A percentile compares a stretch with the other conserved stretches of the same genome.
phyloP scores from a whole-genome alignment of 1,284 basidiomycete species.

The Boletus smithii region DNA sequence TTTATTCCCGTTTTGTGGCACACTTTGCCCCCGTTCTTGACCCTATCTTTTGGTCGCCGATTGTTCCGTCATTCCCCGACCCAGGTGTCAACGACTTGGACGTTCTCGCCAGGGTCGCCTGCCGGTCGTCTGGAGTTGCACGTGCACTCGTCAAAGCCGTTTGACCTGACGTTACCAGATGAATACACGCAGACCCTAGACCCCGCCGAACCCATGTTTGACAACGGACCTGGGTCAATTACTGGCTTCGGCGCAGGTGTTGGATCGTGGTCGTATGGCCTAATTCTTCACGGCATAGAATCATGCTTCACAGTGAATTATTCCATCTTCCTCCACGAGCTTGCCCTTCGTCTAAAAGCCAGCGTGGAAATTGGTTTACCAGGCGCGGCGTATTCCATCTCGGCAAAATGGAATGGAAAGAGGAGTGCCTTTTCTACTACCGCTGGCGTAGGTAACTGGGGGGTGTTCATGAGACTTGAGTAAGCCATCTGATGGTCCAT shows the following conservation, averaged over 20 bases:
- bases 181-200: constrained; percentile 21
- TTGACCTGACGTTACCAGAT: constrained; percentile 30
- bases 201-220: constrained; percentile 21
- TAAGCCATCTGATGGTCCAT: constrained; percentile 15
- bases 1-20: constrained; percentile 30
- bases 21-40: constrained; percentile 30
- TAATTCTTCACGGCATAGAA: constrained; percentile 29
- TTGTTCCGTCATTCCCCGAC: constrained; percentile 33
- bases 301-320: constrained; percentile 33
- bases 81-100: constrained; percentile 29
- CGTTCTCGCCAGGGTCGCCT: constrained; percentile 25
- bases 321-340: constrained; percentile 31
- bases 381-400: constrained; percentile 29
- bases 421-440: constrained; percentile 29
- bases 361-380: constrained; percentile 32
- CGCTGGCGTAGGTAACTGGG: constrained; percentile 32
- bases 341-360: constrained; percentile 35
- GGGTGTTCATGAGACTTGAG: constrained; percentile 36
- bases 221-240: constrained; percentile 32
- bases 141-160: constrained; percentile 32
- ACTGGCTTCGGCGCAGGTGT: constrained; percentile 32
- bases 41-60: constrained; percentile 32
- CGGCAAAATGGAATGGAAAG: constrained; percentile 34
- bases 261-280: constrained; percentile 33
- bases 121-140: constrained; percentile 29